Conservation (phyloP, 2,329 filamentous ascomycete genomes). For the Dothideomycetes sp. region DNA sequence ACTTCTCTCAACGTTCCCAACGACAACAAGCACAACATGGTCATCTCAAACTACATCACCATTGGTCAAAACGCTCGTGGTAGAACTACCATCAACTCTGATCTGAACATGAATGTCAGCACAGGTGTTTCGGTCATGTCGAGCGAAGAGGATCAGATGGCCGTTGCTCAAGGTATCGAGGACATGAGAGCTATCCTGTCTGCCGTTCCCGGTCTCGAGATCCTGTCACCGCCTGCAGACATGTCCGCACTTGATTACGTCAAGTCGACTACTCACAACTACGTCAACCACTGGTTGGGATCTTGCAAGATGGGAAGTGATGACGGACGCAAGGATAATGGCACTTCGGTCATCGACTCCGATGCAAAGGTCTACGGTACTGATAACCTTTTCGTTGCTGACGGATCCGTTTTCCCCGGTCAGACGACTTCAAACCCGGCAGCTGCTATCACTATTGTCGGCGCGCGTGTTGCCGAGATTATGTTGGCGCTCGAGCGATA, state of each 20-base stretch:
- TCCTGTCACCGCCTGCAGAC: slow-evolving; percentile 6
- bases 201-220: background rate
- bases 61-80: slow-evolving; percentile 8
- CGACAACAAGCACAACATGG: slow-evolving; percentile 9
- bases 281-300: slow-evolving; percentile 13
- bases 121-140: background rate
- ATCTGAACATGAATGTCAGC: slow-evolving; percentile 10
- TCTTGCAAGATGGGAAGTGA: slow-evolving; percentile 11
- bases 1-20: slow-evolving; percentile 8
- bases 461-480: slow-evolving; percentile 50
- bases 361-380: slow-evolving; percentile 14
- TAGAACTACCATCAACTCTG: slow-evolving; percentile 4
- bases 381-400: slow-evolving; percentile 15
- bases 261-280: slow-evolving; percentile 6
- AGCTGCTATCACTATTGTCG: slow-evolving; percentile 54
- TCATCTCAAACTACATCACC: slow-evolving; percentile 8
- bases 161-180: slow-evolving; percentile 9
- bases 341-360: slow-evolving; percentile 8
- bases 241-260: slow-evolving; percentile 8
- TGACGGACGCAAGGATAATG: slow-evolving; percentile 1
- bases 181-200: slow-evolving; percentile 4
- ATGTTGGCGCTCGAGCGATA: slow-evolving; percentile 34
- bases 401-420: slow-evolving; percentile 14
- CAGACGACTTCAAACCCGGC: slow-evolving; percentile 36
- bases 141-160: background rate